Evolutionary conservation across 345 rosid species (phyloP).

Genomic region (Camelina laxa): DNA sequence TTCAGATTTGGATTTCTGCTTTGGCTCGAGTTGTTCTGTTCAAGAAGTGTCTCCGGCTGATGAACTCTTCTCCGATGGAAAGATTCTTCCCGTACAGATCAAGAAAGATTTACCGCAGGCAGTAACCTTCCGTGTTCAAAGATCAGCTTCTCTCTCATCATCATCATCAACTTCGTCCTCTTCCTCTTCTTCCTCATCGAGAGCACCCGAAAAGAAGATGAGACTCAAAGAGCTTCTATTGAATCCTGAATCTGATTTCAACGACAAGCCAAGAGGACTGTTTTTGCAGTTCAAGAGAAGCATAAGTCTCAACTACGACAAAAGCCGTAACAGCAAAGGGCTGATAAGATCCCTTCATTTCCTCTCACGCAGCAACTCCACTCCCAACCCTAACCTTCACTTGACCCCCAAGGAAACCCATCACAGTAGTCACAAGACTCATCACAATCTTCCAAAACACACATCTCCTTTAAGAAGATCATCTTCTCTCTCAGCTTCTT

Average conservation of each 20-base stretch:
- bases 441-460: conserved; percentile 57
- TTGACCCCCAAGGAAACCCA: conserved; percentile 47
- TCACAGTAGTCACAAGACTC: conserved; percentile 44
- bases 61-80: conserved; percentile 88
- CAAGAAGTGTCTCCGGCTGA: conserved; percentile 77
- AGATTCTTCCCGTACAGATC: conserved; percentile 73
- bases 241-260: conserved; percentile 45
- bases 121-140: conserved; percentile 24
- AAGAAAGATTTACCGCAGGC: conserved; percentile 47
- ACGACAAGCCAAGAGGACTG: conserved; percentile 52
- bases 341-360: conserved; percentile 70
- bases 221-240: conserved; percentile 73
- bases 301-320: conserved; percentile 75
- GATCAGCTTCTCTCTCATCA: conserved; percentile 38
- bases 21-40: conserved; percentile 47
- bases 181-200: conserved; percentile 27
- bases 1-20: conserved; percentile 74
- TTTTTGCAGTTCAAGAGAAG: conserved; percentile 89
- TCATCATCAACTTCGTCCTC: conserved; percentile 30
- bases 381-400: conserved; percentile 61
- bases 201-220: conserved; percentile 61
- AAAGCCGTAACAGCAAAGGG: conserved; percentile 51
- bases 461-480: conserved; percentile 58
- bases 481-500: conserved; percentile 47
- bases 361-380: conserved; percentile 83